Base-by-base conservation (phyloP, 139 green algal genomes). In the Tetradesmus lagerheimii region DNA sequence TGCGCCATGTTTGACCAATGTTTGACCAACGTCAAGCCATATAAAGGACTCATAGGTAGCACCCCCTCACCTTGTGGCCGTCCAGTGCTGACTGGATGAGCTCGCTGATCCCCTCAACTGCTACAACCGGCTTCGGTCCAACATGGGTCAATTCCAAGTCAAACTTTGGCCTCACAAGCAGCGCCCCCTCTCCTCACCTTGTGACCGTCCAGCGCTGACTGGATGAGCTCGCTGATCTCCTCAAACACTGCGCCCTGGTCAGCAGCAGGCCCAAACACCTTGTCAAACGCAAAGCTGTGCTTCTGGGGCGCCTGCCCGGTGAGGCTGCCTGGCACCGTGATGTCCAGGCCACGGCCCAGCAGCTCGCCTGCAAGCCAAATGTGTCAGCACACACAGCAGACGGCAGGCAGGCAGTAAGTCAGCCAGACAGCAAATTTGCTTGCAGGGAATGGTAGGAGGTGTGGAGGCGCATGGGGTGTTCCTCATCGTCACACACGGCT, bases 51-150 rank as follows among this genome's bases (percentile, higher is more conserved):
- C n/a, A n/a, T n/a, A n/a, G n/a, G n/a, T n/a, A 62, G 47, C 74
- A 80, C 31, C 74, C 2, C 67, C 31, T 87, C 41, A 98, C 96
- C 88, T 98, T 98, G 90, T 98, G 97, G 11, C 97, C 97, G 88
- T 99, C 97, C 80, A 99, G 89, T 8, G 96, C 97, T 77, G 89
- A 96, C 89, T 96, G 96, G 38, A 99, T 94, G 43, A 99, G 95
- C 88, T 97, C 95, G 35, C 94, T 95, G 83, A 98, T 97, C 89
- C 99, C 97, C 80, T 96, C 94, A 92, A 99, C n/a, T n/a, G n/a
- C n/a, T n/a, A n/a, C n/a, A n/a, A n/a, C n/a, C n/a, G n/a, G n/a
- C n/a, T n/a, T n/a, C n/a, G n/a, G n/a, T n/a, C n/a, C n/a, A n/a
- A n/a, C n/a, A n/a, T n/a, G n/a, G n/a, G n/a, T n/a, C n/a, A n/a